Evolutionary conservation across 2,329 filamentous ascomycete species (phyloP).

Genomic region (Cercospora nicotianae): DNA sequence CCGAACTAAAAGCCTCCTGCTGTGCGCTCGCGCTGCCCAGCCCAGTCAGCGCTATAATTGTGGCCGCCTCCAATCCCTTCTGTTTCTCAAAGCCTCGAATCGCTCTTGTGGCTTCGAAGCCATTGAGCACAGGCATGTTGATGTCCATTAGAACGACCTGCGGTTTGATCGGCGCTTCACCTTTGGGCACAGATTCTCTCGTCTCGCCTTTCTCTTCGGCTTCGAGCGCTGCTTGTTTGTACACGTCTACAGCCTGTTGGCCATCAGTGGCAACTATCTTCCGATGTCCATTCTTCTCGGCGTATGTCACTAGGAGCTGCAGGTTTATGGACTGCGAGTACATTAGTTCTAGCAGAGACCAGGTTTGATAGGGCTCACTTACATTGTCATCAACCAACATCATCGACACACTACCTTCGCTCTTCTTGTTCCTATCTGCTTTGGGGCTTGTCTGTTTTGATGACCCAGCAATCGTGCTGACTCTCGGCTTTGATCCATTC

Average conservation of each 20-base stretch:
- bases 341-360: not conserved
- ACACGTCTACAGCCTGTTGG: slow-evolving; percentile 50
- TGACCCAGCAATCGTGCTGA: slow-evolving; percentile 10
- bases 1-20: slow-evolving; percentile 36
- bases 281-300: slow-evolving; percentile 42
- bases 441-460: slow-evolving; percentile 13
- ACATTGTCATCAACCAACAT: slow-evolving; percentile 40
- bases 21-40: slow-evolving; percentile 35
- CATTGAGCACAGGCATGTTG: slow-evolving; percentile 38
- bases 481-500: slow-evolving; percentile 20
- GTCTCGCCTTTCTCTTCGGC: slow-evolving; percentile 9
- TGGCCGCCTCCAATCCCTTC: slow-evolving; percentile 28
- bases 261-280: slow-evolving; percentile 50
- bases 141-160: slow-evolving; percentile 47
- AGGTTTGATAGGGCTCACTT: slow-evolving; percentile 2
- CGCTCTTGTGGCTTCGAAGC: slow-evolving; percentile 38
- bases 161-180: slow-evolving; percentile 16
- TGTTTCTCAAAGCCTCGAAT: slow-evolving; percentile 37
- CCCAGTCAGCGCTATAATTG: slow-evolving; percentile 38
- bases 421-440: slow-evolving; percentile 12
- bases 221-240: slow-evolving; percentile 32
- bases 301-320: slow-evolving; percentile 36
- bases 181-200: not conserved
- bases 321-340: slow-evolving; percentile 35
- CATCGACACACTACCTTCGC: slow-evolving; percentile 28